Conservation (phyloP, 148 eudicot species). For the Rhododendron vialii region DNA sequence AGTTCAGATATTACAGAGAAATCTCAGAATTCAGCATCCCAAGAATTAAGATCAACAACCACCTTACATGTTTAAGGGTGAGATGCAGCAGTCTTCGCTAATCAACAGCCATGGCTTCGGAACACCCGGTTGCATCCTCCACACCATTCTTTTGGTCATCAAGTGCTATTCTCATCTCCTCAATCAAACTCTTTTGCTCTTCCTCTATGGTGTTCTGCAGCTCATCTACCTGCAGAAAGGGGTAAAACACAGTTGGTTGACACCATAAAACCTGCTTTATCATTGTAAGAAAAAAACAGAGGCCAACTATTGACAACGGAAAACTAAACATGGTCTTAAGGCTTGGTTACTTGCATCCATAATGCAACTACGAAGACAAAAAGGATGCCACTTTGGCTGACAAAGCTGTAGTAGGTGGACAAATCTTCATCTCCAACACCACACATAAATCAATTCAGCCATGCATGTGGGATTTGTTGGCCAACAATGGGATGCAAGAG, state of each 20-base stretch:
- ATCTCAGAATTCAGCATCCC: background rate
- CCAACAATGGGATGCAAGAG: background rate
- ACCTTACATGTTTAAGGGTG: background rate
- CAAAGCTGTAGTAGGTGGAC: background rate
- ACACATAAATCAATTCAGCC: background rate
- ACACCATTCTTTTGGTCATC: conserved; percentile 63
- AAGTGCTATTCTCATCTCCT: conserved; percentile 58
- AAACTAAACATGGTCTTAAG: background rate
- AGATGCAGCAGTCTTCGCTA: conserved; percentile 18
- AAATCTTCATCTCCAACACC: background rate
- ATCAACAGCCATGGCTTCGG: conserved; percentile 74
- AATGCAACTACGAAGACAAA: background rate
- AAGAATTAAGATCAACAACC: background rate
- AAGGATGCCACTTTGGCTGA: background rate
- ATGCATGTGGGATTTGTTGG: background rate
- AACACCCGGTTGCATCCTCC: conserved; percentile 47
- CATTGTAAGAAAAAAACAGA: background rate
- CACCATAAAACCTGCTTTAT: background rate
- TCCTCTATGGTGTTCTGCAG: conserved; percentile 84
- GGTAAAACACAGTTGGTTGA: background rate
- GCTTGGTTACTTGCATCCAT: background rate
- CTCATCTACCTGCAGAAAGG: conserved; percentile 65
- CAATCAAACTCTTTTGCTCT: conserved; percentile 67
- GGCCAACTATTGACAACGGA: background rate
- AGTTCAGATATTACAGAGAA: background rate